Conservation (phyloP, 1,284 basidiomycete species). For the Dichomitus squalens region DNA sequence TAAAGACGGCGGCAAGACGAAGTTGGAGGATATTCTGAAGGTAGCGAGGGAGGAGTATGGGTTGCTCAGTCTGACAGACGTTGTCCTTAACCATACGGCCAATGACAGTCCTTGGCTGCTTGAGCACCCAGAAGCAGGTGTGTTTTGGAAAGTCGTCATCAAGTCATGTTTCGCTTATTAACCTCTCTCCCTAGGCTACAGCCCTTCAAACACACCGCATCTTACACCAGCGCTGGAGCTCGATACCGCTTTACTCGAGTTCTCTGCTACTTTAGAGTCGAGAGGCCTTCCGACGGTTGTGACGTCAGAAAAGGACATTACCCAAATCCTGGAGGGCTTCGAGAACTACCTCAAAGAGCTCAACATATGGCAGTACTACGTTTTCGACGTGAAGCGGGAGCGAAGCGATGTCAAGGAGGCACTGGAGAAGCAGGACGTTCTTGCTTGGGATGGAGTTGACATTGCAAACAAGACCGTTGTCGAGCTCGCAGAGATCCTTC, state of each 20-base stretch:
- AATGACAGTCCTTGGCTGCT: slow-evolving; percentile 91
- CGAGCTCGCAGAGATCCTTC: slow-evolving; percentile 70
- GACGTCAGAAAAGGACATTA: slow-evolving; percentile 67
- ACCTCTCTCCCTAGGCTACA: slow-evolving; percentile 64
- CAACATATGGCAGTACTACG: slow-evolving; percentile 91
- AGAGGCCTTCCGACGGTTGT: slow-evolving; percentile 76
- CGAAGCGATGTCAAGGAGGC: slow-evolving; percentile 55
- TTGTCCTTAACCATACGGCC: slow-evolving; percentile 95
- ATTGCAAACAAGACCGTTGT: slow-evolving; percentile 61
- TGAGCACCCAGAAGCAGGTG: slow-evolving; percentile 93
- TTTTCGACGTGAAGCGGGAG: slow-evolving; percentile 72
- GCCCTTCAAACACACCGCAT: slow-evolving; percentile 87
- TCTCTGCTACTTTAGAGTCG: slow-evolving; percentile 67
- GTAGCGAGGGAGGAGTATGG: slow-evolving; percentile 84
- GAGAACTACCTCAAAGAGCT: slow-evolving; percentile 61
- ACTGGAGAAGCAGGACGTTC: slow-evolving; percentile 45
- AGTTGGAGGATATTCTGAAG: slow-evolving; percentile 65
- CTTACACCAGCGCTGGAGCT: slow-evolving; percentile 86
- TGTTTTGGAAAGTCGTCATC: slow-evolving; percentile 27
- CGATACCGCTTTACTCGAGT: slow-evolving; percentile 81
- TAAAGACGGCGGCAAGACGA: slow-evolving; percentile 54
- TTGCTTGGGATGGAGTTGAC: slow-evolving; percentile 58
- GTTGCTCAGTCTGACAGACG: slow-evolving; percentile 86
- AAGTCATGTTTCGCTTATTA: background rate
- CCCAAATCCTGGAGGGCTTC: slow-evolving; percentile 67